Evolutionary conservation across 2,329 filamentous ascomycete genomes (phyloP), one percentile per base, ranked within the genome.

Genomic region (Fusarium agapanthi): DNA sequence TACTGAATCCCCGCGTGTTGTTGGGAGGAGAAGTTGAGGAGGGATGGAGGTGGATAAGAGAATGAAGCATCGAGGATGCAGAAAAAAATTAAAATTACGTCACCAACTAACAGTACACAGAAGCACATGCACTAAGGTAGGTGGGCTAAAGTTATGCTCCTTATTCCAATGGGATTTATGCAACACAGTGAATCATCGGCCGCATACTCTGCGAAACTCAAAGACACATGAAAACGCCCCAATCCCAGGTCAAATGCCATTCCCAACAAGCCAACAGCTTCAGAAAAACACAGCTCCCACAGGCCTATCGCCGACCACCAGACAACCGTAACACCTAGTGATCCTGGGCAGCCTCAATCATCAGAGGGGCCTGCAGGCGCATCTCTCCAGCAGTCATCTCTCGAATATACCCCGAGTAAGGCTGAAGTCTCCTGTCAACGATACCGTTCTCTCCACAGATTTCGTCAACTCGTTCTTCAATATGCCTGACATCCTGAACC

Each of bases 1-100:
- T 37, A 16, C 1, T n/a, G 2, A 4, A 2, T 7, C 7, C 4
- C 1, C 18, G 16, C 2, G 40, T 8, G 40, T n/a, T 30, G 15
- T 7, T 8, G 18, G 3, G 32, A 58, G 32, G 55, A 58, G 55
- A 20, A 47, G 24, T 2, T 2, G 3, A 50, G 24, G 55, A 57
- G 41, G 14, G 12, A 44, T 0, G 9, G 8, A 44, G 12, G 53
- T 15, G 8, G 13, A 24, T 12, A 5, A 7, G 34, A 37, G 5
- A 20, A 26, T 7, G 24, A 43, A 26, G 16, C 11, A 55, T 26
- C 9, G 5, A 8, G 20, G 7, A 12, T 11, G 20, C 3, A 18
- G 14, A 9, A 20, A 15, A 15, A 26, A 34, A 11, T 14, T 10
- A n/a, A 9, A 5, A 37, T 28, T 22, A 35, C 14, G n/a, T 35